A percentile compares a stretch with the other conserved stretches of the same genome.
These are phyloP conservation scores for Arachnomyces sp. DNA, from an alignment of 2,329 filamentous ascomycete species.

Conservation along the genomic window DNA sequence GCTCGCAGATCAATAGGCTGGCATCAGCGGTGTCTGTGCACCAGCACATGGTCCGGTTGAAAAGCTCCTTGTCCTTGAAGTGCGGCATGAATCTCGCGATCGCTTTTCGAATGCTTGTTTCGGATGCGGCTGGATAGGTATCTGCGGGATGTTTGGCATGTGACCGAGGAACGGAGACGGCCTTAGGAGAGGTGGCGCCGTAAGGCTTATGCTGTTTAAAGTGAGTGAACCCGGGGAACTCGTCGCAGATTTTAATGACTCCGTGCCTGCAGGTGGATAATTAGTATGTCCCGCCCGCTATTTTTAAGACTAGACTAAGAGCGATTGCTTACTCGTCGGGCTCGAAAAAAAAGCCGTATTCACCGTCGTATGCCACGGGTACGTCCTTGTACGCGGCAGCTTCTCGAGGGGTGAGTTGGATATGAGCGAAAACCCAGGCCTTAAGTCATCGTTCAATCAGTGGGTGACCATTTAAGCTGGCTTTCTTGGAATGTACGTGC, in stretches of 20 bases:
- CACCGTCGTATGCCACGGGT: conserved; percentile 41
- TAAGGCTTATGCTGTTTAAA: conserved; percentile 31
- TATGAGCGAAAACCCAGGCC: conserved; percentile 43
- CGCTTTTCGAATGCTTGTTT: conserved; percentile 12
- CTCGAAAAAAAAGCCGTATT: conserved; percentile 44
- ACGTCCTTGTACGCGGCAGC: conserved; percentile 34
- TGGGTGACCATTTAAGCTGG: too few relatives aligned
- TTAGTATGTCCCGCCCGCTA: too few relatives aligned
- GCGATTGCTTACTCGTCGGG: conserved; percentile 28
- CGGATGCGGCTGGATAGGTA: too few relatives aligned
- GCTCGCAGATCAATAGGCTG: too few relatives aligned
- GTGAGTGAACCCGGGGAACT: conserved; percentile 47
- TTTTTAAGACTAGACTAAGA: too few relatives aligned
- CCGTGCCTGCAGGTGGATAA: conserved; percentile 13
- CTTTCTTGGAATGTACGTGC: too few relatives aligned
- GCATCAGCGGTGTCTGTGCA: conserved; percentile 45
- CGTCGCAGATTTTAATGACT: conserved; percentile 38
- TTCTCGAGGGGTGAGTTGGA: conserved; percentile 36
- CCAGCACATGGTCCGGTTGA: conserved; percentile 46
- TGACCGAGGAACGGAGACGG: conserved; percentile 29
- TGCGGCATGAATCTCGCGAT: conserved; percentile 45
- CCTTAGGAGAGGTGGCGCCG: conserved; percentile 30
- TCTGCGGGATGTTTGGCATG: too few relatives aligned
- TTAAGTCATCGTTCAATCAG: too few relatives aligned
- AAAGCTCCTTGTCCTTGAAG: conserved; percentile 41